Base-by-base conservation (phyloP, 1,284 basidiomycete genomes). In the Ustilago tritici region DNA sequence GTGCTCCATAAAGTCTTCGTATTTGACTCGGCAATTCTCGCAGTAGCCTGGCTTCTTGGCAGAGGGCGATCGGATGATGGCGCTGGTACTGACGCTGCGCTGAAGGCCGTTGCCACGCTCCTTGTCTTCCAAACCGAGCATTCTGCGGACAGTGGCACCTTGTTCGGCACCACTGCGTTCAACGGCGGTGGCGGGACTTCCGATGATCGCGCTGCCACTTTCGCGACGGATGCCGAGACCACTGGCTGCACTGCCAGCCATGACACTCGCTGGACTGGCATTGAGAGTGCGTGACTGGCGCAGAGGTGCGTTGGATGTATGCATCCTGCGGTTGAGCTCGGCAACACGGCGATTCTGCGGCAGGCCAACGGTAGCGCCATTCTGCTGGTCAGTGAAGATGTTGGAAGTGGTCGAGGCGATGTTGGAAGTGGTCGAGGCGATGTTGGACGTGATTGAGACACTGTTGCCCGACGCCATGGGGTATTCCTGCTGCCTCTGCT, bases 1-100 rank as follows among this genome's bases (percentile, higher is more conserved):
- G 85, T 99, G 97, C 94, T 98, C 77, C 72, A 91, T 91, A 82
- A 99, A 96, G 87, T 98, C 92, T 0, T 92, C 92, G 84, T 95
- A 99, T 86, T 95, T 94, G 63, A 90, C 84, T 28, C 96, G 90
- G 87, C 97, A 99, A 86, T 95, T 97, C 86, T 99, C 97, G 87
- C 97, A 99, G 87, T 98, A 99, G 11, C 97, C 97, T 8, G 95
- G 94, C 86, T 94, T 98, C 83, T 90, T 92, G 60, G 90, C 92
- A n/a, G 69, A 76, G 87, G 94, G 65, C 1, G 73, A 69, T 23
- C 58, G 61, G n/a, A 15, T 63, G 55, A 74, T 50, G 1, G 70
- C 67, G 23, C 72, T 68, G 34, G 80, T 65, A 62, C 81, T 84
- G 56, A 71, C 76, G 61, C 70, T 73, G 36, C 70, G 70, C 52